Evolutionary conservation across 2,329 filamentous ascomycete species (phyloP), one percentile per base, ranked within the genome.

Genomic region (Rugonectria rugulosa): DNA sequence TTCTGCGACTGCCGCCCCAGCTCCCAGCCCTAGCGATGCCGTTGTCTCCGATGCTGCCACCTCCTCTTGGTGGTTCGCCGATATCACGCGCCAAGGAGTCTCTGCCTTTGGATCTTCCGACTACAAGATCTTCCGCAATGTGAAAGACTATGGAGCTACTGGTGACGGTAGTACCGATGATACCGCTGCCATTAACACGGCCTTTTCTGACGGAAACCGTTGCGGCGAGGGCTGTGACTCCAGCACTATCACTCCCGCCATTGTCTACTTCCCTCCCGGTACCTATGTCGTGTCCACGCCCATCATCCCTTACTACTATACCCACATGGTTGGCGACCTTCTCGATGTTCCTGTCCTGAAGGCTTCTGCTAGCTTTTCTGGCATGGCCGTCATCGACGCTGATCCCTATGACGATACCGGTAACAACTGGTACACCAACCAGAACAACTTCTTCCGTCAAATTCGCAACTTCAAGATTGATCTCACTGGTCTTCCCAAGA

Each of bases 211-310:
- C n/a, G 91, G 92, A 23, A 80, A 82, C 66, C 90, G 94, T 37
- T 98, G 94, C 70, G 92, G 91, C 32, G 72, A 84, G 60, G 85
- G 86, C 59, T 98, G 94, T 71, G 90, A 95, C 71, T 96, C 92
- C 2, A 86, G 84, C 26, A 98, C 94, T 3, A 84, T 84, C n/a
- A 86, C 87, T 1, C 94, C 94, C 0, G 94, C 91, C 21, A 78
- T 98, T 12, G 86, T 98, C 48, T 98, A 96, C 79, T 96, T 98
- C 79, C 93, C 92, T 32, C 81, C 91, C 10, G 93, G 94, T 62
- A 96, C 87, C 53, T 98, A 97, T 70, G 69, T 90, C 15, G 88
- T 98, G 65, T 91, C 87, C 70, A 83, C 80, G 68, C 91, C 94
- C 19, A 85, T 98, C 63, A 76, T 92, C 46, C 89, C 92, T 72